A percentile compares a stretch with the other conserved stretches of the same genome.
Conservation (phyloP, 106 monocot species). For the Allium cepa region DNA sequence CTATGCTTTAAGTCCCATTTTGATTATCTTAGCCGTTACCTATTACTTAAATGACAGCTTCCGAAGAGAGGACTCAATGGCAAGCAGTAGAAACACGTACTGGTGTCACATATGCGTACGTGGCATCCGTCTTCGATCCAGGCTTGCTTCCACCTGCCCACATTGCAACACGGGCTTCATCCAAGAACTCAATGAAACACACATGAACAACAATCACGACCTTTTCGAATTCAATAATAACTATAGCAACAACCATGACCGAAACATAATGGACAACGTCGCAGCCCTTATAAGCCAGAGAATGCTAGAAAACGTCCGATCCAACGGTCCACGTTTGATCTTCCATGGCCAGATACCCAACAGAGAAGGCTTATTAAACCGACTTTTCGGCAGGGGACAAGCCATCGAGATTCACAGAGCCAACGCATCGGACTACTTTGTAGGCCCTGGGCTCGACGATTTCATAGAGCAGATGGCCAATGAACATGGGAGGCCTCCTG, state of each 20-base stretch:
- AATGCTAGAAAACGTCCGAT: constrained; percentile 18
- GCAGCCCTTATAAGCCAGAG: constrained; percentile 36
- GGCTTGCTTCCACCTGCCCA: constrained; percentile 39
- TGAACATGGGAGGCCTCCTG: constrained; percentile 67
- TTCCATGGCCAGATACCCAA: constrained; percentile 52
- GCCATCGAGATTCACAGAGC: constrained; percentile 26
- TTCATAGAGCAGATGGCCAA: constrained; percentile 48
- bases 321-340: constrained; percentile 41
- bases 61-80: constrained; percentile 21
- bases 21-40: too few relatives aligned
- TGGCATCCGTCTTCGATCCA: constrained; percentile 31
- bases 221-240: constrained; percentile 17
- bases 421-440: constrained; percentile 48
- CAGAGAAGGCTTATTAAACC: constrained; percentile 43
- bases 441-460: constrained; percentile 56
- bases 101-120: constrained; percentile 72
- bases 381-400: constrained; percentile 25
- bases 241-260: constrained; percentile 21
- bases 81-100: constrained; percentile 34
- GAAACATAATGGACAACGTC: constrained; percentile 34
- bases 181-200: constrained; percentile 43
- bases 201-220: constrained; percentile 13
- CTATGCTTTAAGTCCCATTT: too few relatives aligned
- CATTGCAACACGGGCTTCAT: constrained; percentile 60
- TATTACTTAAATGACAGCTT: too few relatives aligned